Base-by-base conservation (phyloP, 177 flowering plant species). In the Vitis hybrid region DNA sequence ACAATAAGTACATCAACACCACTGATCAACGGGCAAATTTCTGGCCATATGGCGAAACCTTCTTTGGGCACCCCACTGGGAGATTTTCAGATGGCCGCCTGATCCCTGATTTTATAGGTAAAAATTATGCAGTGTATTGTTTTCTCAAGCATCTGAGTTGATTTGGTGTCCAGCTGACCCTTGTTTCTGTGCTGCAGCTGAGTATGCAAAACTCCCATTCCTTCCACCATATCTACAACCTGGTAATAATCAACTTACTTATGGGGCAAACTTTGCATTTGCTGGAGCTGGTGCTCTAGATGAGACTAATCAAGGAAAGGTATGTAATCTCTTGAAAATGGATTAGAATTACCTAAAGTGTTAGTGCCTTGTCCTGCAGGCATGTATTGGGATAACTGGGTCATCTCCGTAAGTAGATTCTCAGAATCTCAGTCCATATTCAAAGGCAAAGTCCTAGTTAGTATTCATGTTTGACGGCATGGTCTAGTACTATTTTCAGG, bases 181-280 rank as follows among this genome's bases (percentile, higher is more conserved):
- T 3, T 10, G 15, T 6, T 15, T 0, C 12, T 15, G 45, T 1
- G 1, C 50, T 69, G 19, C 72, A 79, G 83, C 81, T 49, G 75
- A 74, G 64, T 67, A 66, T 26, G 72, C 72, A 7, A 71, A 76
- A 3, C 56, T 79, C 26, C 84, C 80, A 2, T 40, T 82, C 26
- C 60, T 76, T 52, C 56, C 72, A 19, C 70, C 83, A 4, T 78
- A 60, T 67, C 58, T 73, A 11, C 55, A 74, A 52, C 78, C 80
- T 2, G 69, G 56, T 49, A 54, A 0, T 3, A 26, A 52, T 21
- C 57, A 58, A 2, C 73, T 48, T 21, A 62, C 15, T 0, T 7
- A 75, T 59, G 82, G 80, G 2, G 82, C 66, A 3, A 79, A 79
- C 63, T 79, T 79, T 52, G 80, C 80, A 19, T 78, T 77, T 7